A percentile compares a stretch with the other conserved stretches of the same genome.
phyloP scores from a whole-genome alignment of 78 protist species.

The Speleostelium caveatum region DNA sequence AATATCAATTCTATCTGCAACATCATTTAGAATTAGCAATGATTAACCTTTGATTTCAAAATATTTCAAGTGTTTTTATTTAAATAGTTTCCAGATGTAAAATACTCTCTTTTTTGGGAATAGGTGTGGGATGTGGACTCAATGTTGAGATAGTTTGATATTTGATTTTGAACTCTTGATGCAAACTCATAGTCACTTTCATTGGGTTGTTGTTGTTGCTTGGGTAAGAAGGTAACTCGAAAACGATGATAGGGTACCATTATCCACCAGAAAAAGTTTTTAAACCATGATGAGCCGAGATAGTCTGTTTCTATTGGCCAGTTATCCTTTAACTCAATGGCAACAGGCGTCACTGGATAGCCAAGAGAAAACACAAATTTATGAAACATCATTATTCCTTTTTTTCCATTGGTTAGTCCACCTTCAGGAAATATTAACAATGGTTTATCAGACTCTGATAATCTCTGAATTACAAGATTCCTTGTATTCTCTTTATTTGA shows the following conservation, averaged over 20 bases:
- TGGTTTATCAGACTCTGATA: slow-evolving; percentile 7
- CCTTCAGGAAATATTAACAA: slow-evolving; percentile 61
- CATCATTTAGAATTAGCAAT: no score
- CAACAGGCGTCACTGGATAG: slow-evolving; percentile 13
- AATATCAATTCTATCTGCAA: no score
- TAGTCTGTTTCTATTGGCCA: slow-evolving; percentile 69
- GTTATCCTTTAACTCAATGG: slow-evolving; percentile 4
- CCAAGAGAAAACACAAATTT: slow-evolving; percentile 66
- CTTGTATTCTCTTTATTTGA: slow-evolving; percentile 20
- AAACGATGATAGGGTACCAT: slow-evolving; percentile 31
- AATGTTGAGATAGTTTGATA: slow-evolving; percentile 22
- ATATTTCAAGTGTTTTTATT: no score
- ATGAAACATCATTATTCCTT: slow-evolving; percentile 66
- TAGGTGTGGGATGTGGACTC: slow-evolving; percentile 38
- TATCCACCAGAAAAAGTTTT: slow-evolving; percentile 59
- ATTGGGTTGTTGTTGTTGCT: background rate
- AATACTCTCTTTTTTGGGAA: slow-evolving; percentile 38
- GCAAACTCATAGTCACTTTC: slow-evolving; percentile 58
- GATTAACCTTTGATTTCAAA: no score
- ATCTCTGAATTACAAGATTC: slow-evolving; percentile 10
- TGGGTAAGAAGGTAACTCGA: slow-evolving; percentile 9
- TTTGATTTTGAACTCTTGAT: slow-evolving; percentile 32
- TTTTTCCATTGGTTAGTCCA: slow-evolving; percentile 43
- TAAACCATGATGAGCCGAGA: slow-evolving; percentile 41
- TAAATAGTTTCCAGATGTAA: background rate